These are phyloP conservation scores for Aspergillus felis DNA, from an alignment of 2,329 filamentous ascomycete genomes.

Conservation along the genomic window DNA sequence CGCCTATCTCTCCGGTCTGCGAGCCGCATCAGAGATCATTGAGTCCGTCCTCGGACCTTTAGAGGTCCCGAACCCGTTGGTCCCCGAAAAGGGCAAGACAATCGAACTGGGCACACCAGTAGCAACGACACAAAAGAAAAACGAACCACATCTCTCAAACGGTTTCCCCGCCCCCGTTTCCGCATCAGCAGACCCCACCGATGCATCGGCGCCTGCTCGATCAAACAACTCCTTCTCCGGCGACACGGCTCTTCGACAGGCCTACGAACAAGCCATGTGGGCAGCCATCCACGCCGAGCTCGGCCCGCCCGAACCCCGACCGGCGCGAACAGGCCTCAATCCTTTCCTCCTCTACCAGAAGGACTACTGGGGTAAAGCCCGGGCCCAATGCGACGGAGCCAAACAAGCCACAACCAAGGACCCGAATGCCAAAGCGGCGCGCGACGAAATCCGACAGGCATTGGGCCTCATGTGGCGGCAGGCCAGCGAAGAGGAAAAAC, in stretches of 20 bases:
- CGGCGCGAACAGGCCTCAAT: constrained; percentile 71
- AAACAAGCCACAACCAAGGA: constrained; percentile 62
- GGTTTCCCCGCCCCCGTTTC: not conserved
- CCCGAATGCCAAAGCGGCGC: constrained; percentile 61
- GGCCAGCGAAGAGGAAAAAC: constrained; percentile 63
- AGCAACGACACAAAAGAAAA: constrained; percentile 22
- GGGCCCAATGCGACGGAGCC: constrained; percentile 66
- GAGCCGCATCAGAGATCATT: constrained; percentile 82
- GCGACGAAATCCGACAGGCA: constrained; percentile 75
- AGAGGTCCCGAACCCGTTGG: constrained; percentile 68
- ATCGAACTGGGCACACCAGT: constrained; percentile 15
- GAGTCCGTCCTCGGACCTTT: constrained; percentile 79
- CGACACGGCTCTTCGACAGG: constrained; percentile 36
- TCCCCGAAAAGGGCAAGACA: constrained; percentile 57
- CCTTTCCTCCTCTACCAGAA: constrained; percentile 90
- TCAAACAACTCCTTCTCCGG: constrained; percentile 14
- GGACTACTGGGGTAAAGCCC: constrained; percentile 60
- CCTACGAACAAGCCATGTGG: constrained; percentile 57
- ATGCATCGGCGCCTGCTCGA: constrained; percentile 7
- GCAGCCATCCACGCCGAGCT: constrained; percentile 57
- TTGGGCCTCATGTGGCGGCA: constrained; percentile 90
- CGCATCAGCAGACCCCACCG: not conserved
- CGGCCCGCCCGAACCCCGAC: constrained; percentile 70
- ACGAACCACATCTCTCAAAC: constrained; percentile 11
- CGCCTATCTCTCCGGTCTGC: constrained; percentile 87